These are phyloP conservation scores for Xerocomus spinulosus DNA, from an alignment of 768 basidiomycete species.

Conservation along the genomic window DNA sequence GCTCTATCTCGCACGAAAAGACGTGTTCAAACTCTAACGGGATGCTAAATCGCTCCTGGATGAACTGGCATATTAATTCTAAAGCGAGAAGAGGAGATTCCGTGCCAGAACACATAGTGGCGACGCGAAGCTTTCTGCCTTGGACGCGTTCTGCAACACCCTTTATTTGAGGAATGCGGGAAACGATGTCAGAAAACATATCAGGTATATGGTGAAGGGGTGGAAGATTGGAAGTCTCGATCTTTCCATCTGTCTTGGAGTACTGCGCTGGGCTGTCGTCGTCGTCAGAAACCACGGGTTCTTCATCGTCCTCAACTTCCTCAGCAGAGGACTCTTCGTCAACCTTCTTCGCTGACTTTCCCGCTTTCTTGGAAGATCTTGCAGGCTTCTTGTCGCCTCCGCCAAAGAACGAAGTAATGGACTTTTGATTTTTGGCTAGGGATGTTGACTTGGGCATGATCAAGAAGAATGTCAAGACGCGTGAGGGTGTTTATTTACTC, in stretches of 20 bases:
- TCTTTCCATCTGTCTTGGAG: constrained; percentile 35
- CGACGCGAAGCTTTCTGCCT: constrained; percentile 85
- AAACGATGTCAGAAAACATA: constrained; percentile 74
- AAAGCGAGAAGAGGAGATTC: constrained; percentile 92
- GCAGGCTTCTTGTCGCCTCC: constrained; percentile 25
- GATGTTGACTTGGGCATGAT: constrained; percentile 49
- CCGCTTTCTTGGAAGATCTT: constrained; percentile 25
- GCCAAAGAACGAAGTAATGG: constrained; percentile 55
- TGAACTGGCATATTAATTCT: constrained; percentile 72
- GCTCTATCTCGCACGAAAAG: constrained; percentile 96
- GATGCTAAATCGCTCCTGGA: constrained; percentile 61
- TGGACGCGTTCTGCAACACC: constrained; percentile 59
- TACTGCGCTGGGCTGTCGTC: constrained; percentile 31
- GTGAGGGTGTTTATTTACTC: constrained; percentile 19
- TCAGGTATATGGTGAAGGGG: constrained; percentile 68
- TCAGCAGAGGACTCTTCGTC: constrained; percentile 29
- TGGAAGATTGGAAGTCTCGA: constrained; percentile 63
- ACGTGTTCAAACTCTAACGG: constrained; percentile 81
- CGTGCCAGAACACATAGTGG: constrained; percentile 97
- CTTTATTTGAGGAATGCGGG: constrained; percentile 60
- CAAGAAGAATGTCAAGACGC: neutral
- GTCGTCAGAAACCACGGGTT: constrained; percentile 28
- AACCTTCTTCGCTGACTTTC: constrained; percentile 31
- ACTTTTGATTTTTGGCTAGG: constrained; percentile 44
- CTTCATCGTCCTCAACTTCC: constrained; percentile 34